Percentiles rank a stretch among this genome's conserved stretches.
Conservation (phyloP, 306 rosid genomes). For the peach (Prunus persica) region DNA sequence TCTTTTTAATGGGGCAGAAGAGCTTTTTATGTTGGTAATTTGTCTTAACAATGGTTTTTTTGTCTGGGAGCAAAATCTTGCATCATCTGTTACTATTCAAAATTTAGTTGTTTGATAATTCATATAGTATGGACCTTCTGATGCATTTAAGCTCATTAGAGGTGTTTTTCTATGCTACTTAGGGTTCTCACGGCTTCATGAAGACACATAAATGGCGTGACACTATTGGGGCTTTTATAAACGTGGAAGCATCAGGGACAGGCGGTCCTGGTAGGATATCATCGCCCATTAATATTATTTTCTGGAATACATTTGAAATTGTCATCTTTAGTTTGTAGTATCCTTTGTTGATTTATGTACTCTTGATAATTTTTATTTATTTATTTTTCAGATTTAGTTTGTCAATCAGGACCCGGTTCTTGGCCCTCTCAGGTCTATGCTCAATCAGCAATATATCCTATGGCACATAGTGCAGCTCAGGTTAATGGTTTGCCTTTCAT, state of each 20-base stretch:
- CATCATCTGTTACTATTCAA: background rate
- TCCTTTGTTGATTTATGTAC: constrained; percentile 18
- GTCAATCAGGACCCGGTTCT: constrained; percentile 96
- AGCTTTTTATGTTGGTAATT: constrained; percentile 94
- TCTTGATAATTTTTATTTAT: background rate
- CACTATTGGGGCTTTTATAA: constrained; percentile 86
- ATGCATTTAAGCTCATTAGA: constrained; percentile 25
- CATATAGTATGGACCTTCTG: background rate
- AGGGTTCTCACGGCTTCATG: constrained; percentile 99
- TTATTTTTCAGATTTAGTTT: constrained; percentile 71
- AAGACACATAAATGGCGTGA: constrained; percentile 83
- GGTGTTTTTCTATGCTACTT: constrained; percentile 33
- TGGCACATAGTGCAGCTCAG: constrained; percentile 99
- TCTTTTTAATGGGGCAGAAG: constrained; percentile 99
- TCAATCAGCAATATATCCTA: constrained; percentile 85
- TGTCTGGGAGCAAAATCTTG: constrained; percentile 9
- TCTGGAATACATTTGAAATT: background rate
- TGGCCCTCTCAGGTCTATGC: constrained; percentile 92
- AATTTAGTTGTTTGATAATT: background rate
- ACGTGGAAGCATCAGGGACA: constrained; percentile 91
- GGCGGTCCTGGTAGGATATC: constrained; percentile 76
- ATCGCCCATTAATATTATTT: constrained; percentile 14
- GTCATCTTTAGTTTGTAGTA: background rate
- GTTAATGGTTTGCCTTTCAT: constrained; percentile 33
- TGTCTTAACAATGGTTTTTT: constrained; percentile 18